Percentiles rank a stretch among this genome's conserved stretches.
Evolutionary conservation across 148 eudicot species (phyloP).

Genomic region (Chenopodium suecicum): DNA sequence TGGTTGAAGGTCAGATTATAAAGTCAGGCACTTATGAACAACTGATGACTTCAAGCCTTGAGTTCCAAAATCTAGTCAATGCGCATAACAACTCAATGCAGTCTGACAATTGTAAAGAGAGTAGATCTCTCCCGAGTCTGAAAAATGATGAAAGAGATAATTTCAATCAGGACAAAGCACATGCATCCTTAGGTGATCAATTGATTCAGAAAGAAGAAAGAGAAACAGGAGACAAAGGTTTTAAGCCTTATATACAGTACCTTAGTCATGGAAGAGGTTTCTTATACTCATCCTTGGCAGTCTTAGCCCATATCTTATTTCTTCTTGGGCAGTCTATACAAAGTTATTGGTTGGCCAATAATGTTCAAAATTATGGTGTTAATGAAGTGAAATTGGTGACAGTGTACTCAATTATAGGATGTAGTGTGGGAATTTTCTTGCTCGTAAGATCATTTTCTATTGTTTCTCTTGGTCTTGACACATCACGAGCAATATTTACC

Average conservation of each 20-base stretch:
- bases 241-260: slow-evolving; percentile 56
- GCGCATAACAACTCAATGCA: slow-evolving; percentile 30
- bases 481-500: slow-evolving; percentile 49
- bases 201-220: slow-evolving; percentile 55
- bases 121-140: slow-evolving; percentile 4
- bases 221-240: slow-evolving; percentile 55
- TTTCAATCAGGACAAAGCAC: slow-evolving; percentile 16
- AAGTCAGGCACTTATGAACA: slow-evolving; percentile 41
- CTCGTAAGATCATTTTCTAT: slow-evolving; percentile 38
- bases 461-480: slow-evolving; percentile 37
- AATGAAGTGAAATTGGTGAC: slow-evolving; percentile 28
- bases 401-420: slow-evolving; percentile 41
- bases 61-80: slow-evolving; percentile 42
- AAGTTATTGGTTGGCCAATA: slow-evolving; percentile 55
- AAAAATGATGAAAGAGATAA: slow-evolving; percentile 19
- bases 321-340: slow-evolving; percentile 50
- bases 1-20: slow-evolving; percentile 46
- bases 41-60: slow-evolving; percentile 32
- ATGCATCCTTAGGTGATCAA: slow-evolving; percentile 35
- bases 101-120: slow-evolving; percentile 2
- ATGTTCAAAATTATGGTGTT: slow-evolving; percentile 34
- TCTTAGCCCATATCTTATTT: slow-evolving; percentile 33
- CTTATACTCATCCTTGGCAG: slow-evolving; percentile 40
- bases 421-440: slow-evolving; percentile 32
- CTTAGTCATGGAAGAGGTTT: slow-evolving; percentile 45